Evolutionary conservation across 306 rosid species (phyloP), one percentile per base, ranked within the genome.

Genomic region (Dryas drummondii): DNA sequence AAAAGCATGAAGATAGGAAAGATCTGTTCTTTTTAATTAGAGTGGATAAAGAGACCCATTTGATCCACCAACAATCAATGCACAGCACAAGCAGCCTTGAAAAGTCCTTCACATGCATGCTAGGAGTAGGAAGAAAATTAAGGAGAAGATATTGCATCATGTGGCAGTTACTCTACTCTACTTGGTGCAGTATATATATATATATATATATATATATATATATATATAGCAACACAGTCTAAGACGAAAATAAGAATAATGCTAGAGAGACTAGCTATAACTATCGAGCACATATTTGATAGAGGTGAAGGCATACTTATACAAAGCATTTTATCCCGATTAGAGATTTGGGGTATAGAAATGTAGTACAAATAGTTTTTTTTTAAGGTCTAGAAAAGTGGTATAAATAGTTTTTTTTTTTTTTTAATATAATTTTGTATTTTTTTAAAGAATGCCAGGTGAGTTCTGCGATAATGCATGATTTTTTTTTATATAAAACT

Each of bases 51-150:
- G 52, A 45, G 40, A 70, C 74, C 16, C 58, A 45, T 56, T 79
- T 73, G 47, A 79, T 58, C 73, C 70, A 79, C 75, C 82, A 50
- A 73, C 70, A 73, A 56, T 73, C 65, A 79, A 79, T 73, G 74
- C 78, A 19, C 65, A 51, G 12, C 27, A 15, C 32, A 50, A 78
- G 71, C 55, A 41, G 32, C 60, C 71, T 10, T 46, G 22, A 45
- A 61, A 66, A 45, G 69, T 73, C 54, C 68, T 67, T 67, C 56
- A 78, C 70, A 79, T 72, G 68, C 45, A 40, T 56, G 65, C 52
- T 62, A 66, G 19, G 65, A 79, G 74, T 72, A 63, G 70, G 66
- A 70, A 14, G 41, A 42, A 59, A 22, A 45, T 16, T 15, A 42
- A 45, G 45, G 41, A 41, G 57, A 47, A 32, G 55, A 46, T 46